These are phyloP conservation scores for Arthromyces matolae DNA, from an alignment of 768 basidiomycete species.

Conservation along the genomic window DNA sequence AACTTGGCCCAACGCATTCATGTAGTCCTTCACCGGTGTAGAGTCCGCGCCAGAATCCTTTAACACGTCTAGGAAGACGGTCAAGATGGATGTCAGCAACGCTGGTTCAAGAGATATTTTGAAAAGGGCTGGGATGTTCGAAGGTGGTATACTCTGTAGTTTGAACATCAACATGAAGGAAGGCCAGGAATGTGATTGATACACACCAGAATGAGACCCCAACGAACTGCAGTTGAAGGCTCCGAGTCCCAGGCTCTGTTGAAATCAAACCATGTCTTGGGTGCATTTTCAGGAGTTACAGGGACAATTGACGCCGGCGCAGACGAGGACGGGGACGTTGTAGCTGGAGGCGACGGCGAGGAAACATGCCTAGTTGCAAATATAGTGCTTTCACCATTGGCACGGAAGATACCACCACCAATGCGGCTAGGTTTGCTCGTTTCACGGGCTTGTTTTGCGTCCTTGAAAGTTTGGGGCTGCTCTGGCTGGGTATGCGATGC, in stretches of 20 bases:
- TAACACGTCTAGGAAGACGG: slow-evolving; percentile 40
- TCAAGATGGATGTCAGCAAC: slow-evolving; percentile 55
- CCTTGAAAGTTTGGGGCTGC: slow-evolving; percentile 43
- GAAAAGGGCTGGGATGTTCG: slow-evolving; percentile 58
- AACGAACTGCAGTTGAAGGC: slow-evolving; percentile 41
- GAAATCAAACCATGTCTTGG: slow-evolving; percentile 59
- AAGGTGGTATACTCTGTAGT: slow-evolving; percentile 50
- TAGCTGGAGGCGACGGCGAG: slow-evolving; percentile 4
- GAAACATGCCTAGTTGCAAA: slow-evolving; percentile 35
- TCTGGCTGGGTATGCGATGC: slow-evolving; percentile 18
- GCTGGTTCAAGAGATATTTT: slow-evolving; percentile 67
- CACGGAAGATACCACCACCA: slow-evolving; percentile 72
- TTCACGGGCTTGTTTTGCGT: slow-evolving; percentile 57
- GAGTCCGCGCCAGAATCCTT: slow-evolving; percentile 12
- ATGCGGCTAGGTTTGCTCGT: slow-evolving; percentile 40
- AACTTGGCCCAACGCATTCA: slow-evolving; percentile 50
- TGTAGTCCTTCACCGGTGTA: slow-evolving; percentile 35
- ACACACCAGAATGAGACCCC: slow-evolving; percentile 58
- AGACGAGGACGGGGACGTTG: background rate
- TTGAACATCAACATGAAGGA: background rate
- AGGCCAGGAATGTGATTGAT: background rate
- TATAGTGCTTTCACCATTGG: slow-evolving; percentile 57
- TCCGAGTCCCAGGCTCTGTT: slow-evolving; percentile 52
- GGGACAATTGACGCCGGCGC: background rate
- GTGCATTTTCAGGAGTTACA: slow-evolving; percentile 21